Percentiles rank a stretch among this genome's conserved stretches.
These are phyloP conservation scores for Candida manassasensis DNA, from an alignment of 805 yeast species.

Conservation along the genomic window DNA sequence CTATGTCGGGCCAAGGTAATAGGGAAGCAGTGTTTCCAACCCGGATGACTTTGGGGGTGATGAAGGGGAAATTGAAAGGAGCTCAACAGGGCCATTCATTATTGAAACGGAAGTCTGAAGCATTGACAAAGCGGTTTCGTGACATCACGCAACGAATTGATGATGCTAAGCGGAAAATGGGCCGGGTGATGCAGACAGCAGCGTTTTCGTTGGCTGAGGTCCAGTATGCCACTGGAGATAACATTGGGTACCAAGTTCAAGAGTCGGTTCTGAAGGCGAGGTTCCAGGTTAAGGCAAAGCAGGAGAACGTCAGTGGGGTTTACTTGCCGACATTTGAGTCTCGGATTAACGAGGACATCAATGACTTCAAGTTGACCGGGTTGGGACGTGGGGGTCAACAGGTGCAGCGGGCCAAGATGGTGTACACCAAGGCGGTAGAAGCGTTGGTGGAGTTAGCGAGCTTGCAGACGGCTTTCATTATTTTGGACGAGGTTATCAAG, in stretches of 20 bases:
- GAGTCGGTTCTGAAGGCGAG: conserved; percentile 90
- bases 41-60: conserved; percentile 91
- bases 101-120: conserved; percentile 93
- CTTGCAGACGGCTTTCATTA: conserved; percentile 92
- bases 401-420: conserved; percentile 88
- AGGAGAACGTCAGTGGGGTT: conserved; percentile 96
- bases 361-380: conserved; percentile 95
- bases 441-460: conserved; percentile 94
- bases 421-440: conserved; percentile 95
- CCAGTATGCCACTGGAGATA: conserved; percentile 95
- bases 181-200: conserved; percentile 96
- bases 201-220: conserved; percentile 97
- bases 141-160: conserved; percentile 93
- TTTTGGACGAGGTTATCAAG: conserved; percentile 94
- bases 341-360: conserved; percentile 74
- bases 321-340: conserved; percentile 89
- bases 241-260: conserved; percentile 91
- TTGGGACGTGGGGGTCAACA: conserved; percentile 98
- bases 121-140: conserved; percentile 91
- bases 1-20: conserved; percentile 64
- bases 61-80: conserved; percentile 95
- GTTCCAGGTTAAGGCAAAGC: conserved; percentile 84
- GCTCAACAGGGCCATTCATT: conserved; percentile 95
- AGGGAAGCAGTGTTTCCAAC: conserved; percentile 98
- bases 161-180: conserved; percentile 95